Evolutionary conservation across 148 eudicot species (phyloP).

Genomic region (Camellia sinensis): DNA sequence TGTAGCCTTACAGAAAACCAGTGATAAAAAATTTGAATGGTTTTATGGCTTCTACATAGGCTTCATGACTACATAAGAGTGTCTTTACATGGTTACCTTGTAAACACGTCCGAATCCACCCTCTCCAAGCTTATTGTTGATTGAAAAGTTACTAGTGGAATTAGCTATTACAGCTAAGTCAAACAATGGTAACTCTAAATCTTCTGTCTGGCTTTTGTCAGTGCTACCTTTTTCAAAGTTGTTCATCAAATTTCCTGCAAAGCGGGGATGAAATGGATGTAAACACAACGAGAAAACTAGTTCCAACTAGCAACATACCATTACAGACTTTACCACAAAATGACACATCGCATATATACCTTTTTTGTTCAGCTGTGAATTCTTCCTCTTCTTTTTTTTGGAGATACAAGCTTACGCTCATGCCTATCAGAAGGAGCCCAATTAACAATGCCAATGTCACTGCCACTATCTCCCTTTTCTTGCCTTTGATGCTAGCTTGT

Average conservation of each 20-base stretch:
- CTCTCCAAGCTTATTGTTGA: constrained; percentile 18
- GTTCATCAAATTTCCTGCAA: too few relatives aligned
- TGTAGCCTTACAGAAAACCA: too few relatives aligned
- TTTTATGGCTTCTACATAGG: too few relatives aligned
- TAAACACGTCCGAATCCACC: constrained; percentile 32
- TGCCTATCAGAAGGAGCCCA: neutral
- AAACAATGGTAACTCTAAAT: constrained; percentile 20
- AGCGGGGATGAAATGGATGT: too few relatives aligned
- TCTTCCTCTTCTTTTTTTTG: neutral
- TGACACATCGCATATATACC: neutral
- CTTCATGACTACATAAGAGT: neutral
- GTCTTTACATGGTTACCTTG: constrained; percentile 18
- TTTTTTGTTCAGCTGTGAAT: neutral
- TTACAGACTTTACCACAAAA: neutral
- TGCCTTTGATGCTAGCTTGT: neutral
- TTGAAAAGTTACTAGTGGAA: constrained; percentile 19
- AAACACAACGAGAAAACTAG: too few relatives aligned
- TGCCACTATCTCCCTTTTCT: neutral
- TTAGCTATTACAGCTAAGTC: constrained; percentile 12
- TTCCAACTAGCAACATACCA: neutral
- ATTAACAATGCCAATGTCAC: neutral
- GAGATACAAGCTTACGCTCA: neutral
- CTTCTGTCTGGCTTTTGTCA: constrained; percentile 17
- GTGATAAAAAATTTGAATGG: too few relatives aligned
- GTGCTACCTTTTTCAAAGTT: too few relatives aligned